phyloP scores from a whole-genome alignment of 2,329 filamentous ascomycete species.

The Ophiostoma populinum region DNA sequence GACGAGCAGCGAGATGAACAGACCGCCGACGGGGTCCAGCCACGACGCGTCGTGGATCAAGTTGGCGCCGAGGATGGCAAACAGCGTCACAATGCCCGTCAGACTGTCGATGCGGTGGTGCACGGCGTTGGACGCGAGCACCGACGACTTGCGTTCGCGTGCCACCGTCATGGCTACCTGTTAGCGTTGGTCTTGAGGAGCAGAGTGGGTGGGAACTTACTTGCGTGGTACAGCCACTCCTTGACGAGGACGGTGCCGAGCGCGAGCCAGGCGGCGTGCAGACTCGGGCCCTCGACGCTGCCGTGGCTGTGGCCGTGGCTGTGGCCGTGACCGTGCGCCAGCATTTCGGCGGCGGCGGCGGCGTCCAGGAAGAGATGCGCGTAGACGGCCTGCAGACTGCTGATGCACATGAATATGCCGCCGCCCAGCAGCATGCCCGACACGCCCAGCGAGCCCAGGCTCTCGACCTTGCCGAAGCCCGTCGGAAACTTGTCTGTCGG shows the following conservation, averaged over 20 bases:
- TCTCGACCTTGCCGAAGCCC: constrained; percentile 97
- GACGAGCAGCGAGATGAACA: constrained; percentile 86
- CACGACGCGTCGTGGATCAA: constrained; percentile 70
- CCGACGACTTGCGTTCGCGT: constrained; percentile 81
- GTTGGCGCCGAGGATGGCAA: constrained; percentile 80
- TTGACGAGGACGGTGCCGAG: constrained; percentile 80
- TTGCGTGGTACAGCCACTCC: constrained; percentile 93
- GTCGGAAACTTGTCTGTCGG: constrained; percentile 71
- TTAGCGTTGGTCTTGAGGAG: no score
- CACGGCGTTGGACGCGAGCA: constrained; percentile 87
- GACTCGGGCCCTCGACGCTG: constrained; percentile 53
- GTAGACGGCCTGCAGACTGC: constrained; percentile 52
- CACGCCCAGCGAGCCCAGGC: constrained; percentile 79
- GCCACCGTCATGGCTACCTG: constrained; percentile 79
- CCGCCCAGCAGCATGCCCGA: constrained; percentile 80
- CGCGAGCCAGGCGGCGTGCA: constrained; percentile 91
- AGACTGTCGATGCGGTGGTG: constrained; percentile 94
- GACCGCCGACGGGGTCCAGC: constrained; percentile 84
- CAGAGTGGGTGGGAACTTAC: constrained; percentile 36
- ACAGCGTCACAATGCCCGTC: constrained; percentile 81
- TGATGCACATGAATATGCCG: constrained; percentile 81
- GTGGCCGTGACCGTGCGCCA: constrained; percentile 41
- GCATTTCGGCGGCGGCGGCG: constrained; percentile 31
- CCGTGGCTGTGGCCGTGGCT: constrained; percentile 45
- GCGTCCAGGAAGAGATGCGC: constrained; percentile 55